Evolutionary conservation across 1,284 basidiomycete species (phyloP).

Genomic region (Irpex sp.): DNA sequence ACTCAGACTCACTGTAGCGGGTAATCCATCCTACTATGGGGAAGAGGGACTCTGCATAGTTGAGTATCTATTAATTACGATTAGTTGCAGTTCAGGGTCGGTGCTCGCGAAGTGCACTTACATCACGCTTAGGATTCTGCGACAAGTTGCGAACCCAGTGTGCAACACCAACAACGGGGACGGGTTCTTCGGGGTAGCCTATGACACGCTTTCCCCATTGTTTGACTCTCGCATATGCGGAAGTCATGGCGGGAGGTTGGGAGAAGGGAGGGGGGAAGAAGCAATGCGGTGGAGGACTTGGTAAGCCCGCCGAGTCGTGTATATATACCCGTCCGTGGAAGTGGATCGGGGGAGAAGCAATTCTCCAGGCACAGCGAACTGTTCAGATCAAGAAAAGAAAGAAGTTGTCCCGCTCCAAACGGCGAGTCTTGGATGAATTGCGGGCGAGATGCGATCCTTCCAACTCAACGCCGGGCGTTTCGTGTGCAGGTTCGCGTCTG

Average conservation of each 20-base stretch:
- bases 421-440: background rate
- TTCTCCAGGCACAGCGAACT: slow-evolving; percentile 33
- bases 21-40: slow-evolving; percentile 83
- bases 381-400: background rate
- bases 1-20: slow-evolving; percentile 66
- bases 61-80: slow-evolving; percentile 37
- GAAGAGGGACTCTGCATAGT: slow-evolving; percentile 72
- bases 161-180: slow-evolving; percentile 52
- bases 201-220: slow-evolving; percentile 56
- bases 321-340: slow-evolving; percentile 4
- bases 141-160: slow-evolving; percentile 47
- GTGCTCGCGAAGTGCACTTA: slow-evolving; percentile 27
- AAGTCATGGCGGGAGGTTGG: slow-evolving; percentile 7
- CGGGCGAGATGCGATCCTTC: background rate
- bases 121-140: slow-evolving; percentile 43
- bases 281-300: background rate
- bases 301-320: background rate
- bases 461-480: background rate
- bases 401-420: background rate
- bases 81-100: slow-evolving; percentile 10
- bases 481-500: background rate
- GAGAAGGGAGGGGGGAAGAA: slow-evolving; percentile 3
- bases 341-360: slow-evolving; percentile 5
- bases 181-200: slow-evolving; percentile 53
- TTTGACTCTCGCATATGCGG: slow-evolving; percentile 34